phyloP scores from a whole-genome alignment of 192 early-diverging fungal genomes.

The Gamsiella multidivaricata region DNA sequence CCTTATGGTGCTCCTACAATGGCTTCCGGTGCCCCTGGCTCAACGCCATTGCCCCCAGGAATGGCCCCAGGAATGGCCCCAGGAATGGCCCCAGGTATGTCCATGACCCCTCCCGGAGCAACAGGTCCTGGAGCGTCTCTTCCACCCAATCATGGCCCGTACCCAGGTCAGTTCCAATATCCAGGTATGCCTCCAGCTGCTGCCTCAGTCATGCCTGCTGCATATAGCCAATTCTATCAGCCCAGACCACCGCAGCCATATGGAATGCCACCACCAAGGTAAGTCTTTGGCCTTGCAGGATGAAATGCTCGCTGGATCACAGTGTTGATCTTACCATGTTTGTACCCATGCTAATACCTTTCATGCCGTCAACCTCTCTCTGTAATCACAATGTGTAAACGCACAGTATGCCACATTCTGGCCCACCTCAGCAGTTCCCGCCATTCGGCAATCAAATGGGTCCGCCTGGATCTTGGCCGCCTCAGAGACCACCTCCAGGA shows the following conservation, averaged over 20 bases:
- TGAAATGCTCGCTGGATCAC: background rate
- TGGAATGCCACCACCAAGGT: constrained; percentile 46
- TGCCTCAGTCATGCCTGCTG: constrained; percentile 63
- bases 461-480: constrained; percentile 41
- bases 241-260: constrained; percentile 45
- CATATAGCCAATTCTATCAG: constrained; percentile 68
- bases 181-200: constrained; percentile 55
- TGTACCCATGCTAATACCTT: background rate
- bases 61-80: too few relatives aligned
- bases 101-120: constrained; percentile 22
- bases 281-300: too few relatives aligned
- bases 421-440: constrained; percentile 49
- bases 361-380: too few relatives aligned
- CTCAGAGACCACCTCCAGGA: constrained; percentile 27
- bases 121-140: constrained; percentile 15
- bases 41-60: constrained; percentile 29
- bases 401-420: constrained; percentile 44
- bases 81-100: constrained; percentile 24
- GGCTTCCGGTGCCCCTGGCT: constrained; percentile 7
- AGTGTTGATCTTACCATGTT: background rate
- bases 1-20: constrained; percentile 4
- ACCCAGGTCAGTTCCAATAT: constrained; percentile 55
- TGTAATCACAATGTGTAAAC: background rate
- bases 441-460: constrained; percentile 45
- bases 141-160: constrained; percentile 27